A percentile compares a stretch with the other conserved stretches of the same genome.
phyloP scores from a whole-genome alignment of 192 early-diverging fungal species.

The Coemansia furcata region DNA sequence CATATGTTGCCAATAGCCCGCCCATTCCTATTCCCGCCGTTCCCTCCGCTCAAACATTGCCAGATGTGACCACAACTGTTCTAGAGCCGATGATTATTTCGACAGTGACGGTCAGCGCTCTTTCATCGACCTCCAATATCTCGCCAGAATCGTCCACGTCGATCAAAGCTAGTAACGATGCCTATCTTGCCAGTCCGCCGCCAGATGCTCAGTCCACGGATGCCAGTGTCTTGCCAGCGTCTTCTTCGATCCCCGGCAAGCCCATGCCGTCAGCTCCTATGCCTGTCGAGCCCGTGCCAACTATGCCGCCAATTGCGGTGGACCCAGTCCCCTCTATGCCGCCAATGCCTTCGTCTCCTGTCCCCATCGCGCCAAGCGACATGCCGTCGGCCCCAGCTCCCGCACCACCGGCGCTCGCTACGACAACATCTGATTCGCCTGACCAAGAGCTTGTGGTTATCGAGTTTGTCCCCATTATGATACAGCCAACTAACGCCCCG shows the following conservation, averaged over 20 bases:
- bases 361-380: neutral
- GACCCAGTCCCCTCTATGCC: neutral
- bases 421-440: neutral
- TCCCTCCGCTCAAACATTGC: neutral
- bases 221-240: neutral
- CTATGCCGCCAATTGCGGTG: neutral
- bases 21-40: conserved; percentile 7
- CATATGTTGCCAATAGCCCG: conserved; percentile 29
- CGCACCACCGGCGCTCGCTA: neutral
- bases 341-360: neutral
- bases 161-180: conserved; percentile 7
- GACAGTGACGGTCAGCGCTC: neutral
- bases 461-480: conserved; percentile 18
- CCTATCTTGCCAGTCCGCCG: conserved; percentile 28
- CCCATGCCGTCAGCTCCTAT: conserved; percentile 3
- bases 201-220: conserved; percentile 11
- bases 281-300: neutral
- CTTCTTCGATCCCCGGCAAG: neutral
- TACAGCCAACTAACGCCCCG: conserved; percentile 7
- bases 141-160: neutral
- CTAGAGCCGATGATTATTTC: conserved; percentile 2
- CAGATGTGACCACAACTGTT: neutral
- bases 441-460: conserved; percentile 17
- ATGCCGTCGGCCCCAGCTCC: neutral
- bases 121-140: neutral